Conservation (phyloP, 345 rosid species). For the Melaleuca quinquenervia region DNA sequence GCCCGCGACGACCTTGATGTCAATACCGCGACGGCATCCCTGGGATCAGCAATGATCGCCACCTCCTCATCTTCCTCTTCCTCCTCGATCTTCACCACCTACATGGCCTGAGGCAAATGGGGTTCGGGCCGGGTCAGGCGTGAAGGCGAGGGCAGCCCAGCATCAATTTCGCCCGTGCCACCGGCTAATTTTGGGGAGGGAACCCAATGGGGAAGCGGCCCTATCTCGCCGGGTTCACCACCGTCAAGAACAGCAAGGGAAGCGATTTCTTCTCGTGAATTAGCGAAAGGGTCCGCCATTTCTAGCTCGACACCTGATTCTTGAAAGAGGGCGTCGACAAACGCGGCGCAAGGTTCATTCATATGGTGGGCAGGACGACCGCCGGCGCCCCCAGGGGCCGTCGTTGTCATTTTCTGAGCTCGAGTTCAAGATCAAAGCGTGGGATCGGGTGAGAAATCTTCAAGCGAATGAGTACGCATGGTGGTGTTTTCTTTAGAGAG, state of each 20-base stretch:
- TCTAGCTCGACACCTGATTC: background rate
- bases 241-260: background rate
- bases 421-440: background rate
- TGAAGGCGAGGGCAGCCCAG: background rate
- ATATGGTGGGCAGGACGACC: background rate
- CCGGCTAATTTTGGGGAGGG: background rate
- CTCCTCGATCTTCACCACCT: background rate
- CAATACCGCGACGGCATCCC: background rate
- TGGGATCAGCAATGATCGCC: background rate
- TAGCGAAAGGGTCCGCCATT: background rate
- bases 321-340: background rate
- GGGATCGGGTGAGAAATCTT: background rate
- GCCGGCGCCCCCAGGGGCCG: background rate
- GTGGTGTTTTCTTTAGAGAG: background rate
- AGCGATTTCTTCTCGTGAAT: background rate
- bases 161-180: too few species aligned
- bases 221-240: background rate
- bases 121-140: background rate
- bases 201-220: background rate
- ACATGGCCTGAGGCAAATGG: background rate
- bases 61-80: too few species aligned
- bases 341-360: background rate
- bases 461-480: background rate
- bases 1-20: background rate
- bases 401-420: background rate